Percentiles rank a stretch among this genome's conserved stretches.
These are phyloP conservation scores for Rhodotorula kratochvilovae DNA, from an alignment of 768 basidiomycete species.

Conservation along the genomic window DNA sequence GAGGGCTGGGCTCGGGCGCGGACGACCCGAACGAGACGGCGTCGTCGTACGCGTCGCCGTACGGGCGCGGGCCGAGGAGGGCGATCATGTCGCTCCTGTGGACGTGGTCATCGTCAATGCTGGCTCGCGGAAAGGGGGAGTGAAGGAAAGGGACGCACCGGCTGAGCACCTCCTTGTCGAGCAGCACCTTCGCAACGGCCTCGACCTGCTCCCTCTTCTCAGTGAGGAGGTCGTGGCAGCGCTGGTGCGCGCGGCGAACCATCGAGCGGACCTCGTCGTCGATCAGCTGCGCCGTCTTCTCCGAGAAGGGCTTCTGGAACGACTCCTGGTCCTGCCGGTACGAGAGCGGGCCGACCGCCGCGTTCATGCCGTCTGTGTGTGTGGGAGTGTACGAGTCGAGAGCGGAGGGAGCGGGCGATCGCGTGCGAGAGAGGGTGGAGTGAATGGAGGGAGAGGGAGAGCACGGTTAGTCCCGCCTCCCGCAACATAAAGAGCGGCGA, in stretches of 20 bases:
- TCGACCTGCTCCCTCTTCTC: slow-evolving; percentile 81
- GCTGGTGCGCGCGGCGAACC: slow-evolving; percentile 79
- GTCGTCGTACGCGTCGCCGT: slow-evolving; percentile 30
- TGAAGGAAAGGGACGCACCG: slow-evolving; percentile 48
- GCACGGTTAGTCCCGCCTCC: too few species aligned
- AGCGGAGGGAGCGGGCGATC: slow-evolving; percentile 53
- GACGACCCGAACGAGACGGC: slow-evolving; percentile 21
- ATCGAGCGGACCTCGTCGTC: slow-evolving; percentile 90
- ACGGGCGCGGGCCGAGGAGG: slow-evolving; percentile 44
- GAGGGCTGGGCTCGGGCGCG: neutral
- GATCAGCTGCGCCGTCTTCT: slow-evolving; percentile 91
- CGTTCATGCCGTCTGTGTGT: slow-evolving; percentile 89
- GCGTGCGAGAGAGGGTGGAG: too few species aligned
- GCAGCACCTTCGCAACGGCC: slow-evolving; percentile 79
- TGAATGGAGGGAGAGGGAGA: neutral
- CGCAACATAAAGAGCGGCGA: too few species aligned
- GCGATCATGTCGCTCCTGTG: slow-evolving; percentile 34
- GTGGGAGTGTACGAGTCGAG: too few species aligned
- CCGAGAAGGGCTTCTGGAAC: slow-evolving; percentile 97
- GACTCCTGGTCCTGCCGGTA: slow-evolving; percentile 83
- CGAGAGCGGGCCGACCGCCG: slow-evolving; percentile 87
- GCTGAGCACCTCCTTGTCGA: slow-evolving; percentile 94
- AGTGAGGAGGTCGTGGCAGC: slow-evolving; percentile 67
- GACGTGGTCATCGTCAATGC: neutral
- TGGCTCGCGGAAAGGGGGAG: neutral